These are phyloP conservation scores for Beauveria asiatica DNA, from an alignment of 2,329 filamentous ascomycete species.

Conservation along the genomic window DNA sequence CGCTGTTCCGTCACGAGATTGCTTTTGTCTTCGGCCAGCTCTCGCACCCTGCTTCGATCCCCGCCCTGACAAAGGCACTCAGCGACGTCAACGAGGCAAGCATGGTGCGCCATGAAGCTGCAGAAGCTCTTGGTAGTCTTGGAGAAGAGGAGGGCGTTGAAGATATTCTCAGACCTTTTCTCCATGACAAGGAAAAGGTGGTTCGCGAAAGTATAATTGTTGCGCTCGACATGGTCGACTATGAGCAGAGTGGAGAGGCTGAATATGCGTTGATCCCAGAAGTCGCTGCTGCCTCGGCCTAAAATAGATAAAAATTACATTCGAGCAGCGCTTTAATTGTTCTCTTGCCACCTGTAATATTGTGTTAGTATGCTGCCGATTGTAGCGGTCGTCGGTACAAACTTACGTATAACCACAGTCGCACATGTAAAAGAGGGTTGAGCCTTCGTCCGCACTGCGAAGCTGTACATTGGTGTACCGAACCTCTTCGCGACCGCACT, in stretches of 20 bases:
- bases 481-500: constrained; percentile 76
- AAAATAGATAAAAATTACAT: constrained; percentile 13
- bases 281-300: constrained; percentile 33
- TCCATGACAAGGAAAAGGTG: constrained; percentile 85
- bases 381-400: background rate
- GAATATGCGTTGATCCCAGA: constrained; percentile 91
- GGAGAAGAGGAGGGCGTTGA: constrained; percentile 92
- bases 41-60: constrained; percentile 92
- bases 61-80: constrained; percentile 70
- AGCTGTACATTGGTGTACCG: constrained; percentile 79
- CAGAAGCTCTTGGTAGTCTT: constrained; percentile 87
- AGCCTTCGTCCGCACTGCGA: constrained; percentile 89
- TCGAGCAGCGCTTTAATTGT: constrained; percentile 40
- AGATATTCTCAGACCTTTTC: constrained; percentile 69
- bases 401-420: constrained; percentile 76
- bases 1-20: constrained; percentile 94
- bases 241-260: constrained; percentile 76
- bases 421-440: constrained; percentile 84
- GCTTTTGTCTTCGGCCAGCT: constrained; percentile 97
- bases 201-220: constrained; percentile 93
- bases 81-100: constrained; percentile 74
- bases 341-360: constrained; percentile 42
- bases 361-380: background rate
- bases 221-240: constrained; percentile 95
- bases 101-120: constrained; percentile 97